phyloP scores from a whole-genome alignment of 2,329 filamentous ascomycete genomes.

The Daldinia sp. region DNA sequence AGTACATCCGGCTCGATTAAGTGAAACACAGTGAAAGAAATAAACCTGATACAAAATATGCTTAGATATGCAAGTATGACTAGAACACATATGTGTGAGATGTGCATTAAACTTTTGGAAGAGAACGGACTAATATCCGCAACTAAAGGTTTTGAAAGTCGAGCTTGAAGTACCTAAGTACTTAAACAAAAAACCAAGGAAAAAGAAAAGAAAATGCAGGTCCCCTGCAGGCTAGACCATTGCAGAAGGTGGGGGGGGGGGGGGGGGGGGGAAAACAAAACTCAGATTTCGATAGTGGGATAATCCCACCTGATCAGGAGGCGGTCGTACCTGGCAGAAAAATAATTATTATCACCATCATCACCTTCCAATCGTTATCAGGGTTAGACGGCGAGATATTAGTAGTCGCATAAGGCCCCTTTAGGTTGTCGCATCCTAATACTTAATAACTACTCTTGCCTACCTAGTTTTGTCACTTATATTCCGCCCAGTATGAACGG shows the following conservation, averaged over 20 bases:
- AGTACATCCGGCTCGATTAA: background rate
- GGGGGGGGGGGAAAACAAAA: background rate
- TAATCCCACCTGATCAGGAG: constrained; percentile 4
- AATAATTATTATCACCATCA: constrained; percentile 31
- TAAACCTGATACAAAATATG: background rate
- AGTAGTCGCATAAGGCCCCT: no score
- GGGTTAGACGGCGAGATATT: no score
- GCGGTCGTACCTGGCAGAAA: constrained; percentile 48
- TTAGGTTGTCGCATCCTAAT: no score
- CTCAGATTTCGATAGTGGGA: background rate
- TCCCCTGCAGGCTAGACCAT: constrained; percentile 18
- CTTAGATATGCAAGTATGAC: background rate
- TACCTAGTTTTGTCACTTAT: background rate
- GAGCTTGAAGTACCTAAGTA: background rate
- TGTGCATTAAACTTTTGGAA: background rate
- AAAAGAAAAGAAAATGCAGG: constrained; percentile 21
- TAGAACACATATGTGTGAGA: background rate
- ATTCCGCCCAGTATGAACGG: constrained; percentile 46
- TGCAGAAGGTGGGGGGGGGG: constrained; percentile 5
- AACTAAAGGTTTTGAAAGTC: background rate
- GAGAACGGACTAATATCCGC: background rate
- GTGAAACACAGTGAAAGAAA: background rate
- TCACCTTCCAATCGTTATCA: constrained; percentile 32
- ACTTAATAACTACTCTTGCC: no score
- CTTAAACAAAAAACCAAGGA: background rate